Percentiles rank a stretch among this genome's conserved stretches.
Conservation (phyloP, 2,329 filamentous ascomycete genomes). For the Hypoxylon sp. region DNA sequence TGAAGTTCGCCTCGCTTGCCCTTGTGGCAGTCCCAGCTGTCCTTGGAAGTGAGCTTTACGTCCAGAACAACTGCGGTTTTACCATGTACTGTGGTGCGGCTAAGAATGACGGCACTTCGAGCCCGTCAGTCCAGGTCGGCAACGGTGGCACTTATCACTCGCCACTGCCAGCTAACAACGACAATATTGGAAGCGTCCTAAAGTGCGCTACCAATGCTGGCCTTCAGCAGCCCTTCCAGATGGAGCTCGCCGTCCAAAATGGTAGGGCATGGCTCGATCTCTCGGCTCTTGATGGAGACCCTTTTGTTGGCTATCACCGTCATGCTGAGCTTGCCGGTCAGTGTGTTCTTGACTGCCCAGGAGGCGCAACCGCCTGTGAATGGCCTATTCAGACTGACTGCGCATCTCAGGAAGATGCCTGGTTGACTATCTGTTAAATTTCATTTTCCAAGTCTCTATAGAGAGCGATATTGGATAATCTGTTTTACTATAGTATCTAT, state of each 20-base stretch:
- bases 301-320: conserved; percentile 42
- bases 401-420: conserved; percentile 16
- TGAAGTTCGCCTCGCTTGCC: conserved; percentile 15
- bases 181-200: conserved; percentile 46
- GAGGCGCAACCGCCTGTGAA: conserved; percentile 38
- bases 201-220: conserved; percentile 38
- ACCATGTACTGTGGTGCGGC: conserved; percentile 40
- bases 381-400: conserved; percentile 42
- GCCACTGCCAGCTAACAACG: conserved; percentile 33
- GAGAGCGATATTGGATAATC: too few relatives aligned
- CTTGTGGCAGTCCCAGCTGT: conserved; percentile 25
- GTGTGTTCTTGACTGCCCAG: conserved; percentile 43
- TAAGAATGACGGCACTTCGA: conserved; percentile 41
- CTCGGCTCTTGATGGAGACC: conserved; percentile 44
- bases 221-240: conserved; percentile 41
- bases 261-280: conserved; percentile 46
- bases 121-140: neutral
- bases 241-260: conserved; percentile 42
- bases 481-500: too few relatives aligned
- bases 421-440: conserved; percentile 31
- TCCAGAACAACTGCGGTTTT: conserved; percentile 43
- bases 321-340: conserved; percentile 41
- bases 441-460: neutral
- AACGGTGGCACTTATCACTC: conserved; percentile 25
- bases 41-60: conserved; percentile 32